Evolutionary conservation across 495 filamentous ascomycete species (phyloP).

Genomic region (Hypoxylon fragiforme): DNA sequence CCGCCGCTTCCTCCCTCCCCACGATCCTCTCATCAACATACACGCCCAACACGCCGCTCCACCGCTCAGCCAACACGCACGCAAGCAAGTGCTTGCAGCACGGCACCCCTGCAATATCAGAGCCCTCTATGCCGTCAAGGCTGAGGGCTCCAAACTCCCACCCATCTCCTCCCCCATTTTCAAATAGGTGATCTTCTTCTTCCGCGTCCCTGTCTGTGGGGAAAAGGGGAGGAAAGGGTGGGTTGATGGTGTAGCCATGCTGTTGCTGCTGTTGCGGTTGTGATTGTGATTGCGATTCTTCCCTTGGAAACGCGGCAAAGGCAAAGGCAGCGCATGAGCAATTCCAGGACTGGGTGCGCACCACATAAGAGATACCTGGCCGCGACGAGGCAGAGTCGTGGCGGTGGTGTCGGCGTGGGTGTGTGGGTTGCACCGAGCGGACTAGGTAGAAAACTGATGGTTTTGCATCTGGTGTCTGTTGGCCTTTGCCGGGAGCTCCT

Average conservation of each 20-base stretch:
- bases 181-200: too few species aligned
- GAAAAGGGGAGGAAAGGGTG: background rate
- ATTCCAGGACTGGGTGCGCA: slow-evolving; percentile 78
- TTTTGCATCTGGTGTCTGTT: background rate
- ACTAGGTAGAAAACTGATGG: slow-evolving; percentile 44
- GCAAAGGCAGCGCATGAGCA: slow-evolving; percentile 86
- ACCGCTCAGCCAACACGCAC: slow-evolving; percentile 74
- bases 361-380: slow-evolving; percentile 60
- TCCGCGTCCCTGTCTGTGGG: too few species aligned
- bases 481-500: background rate
- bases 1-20: slow-evolving; percentile 71
- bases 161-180: background rate
- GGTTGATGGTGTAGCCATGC: background rate
- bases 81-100: slow-evolving; percentile 91
- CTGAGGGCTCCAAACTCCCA: slow-evolving; percentile 50
- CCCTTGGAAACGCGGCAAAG: slow-evolving; percentile 64
- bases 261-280: background rate
- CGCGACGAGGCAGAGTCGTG: slow-evolving; percentile 14
- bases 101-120: slow-evolving; percentile 47
- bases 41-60: slow-evolving; percentile 56
- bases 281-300: background rate
- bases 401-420: slow-evolving; percentile 31
- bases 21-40: slow-evolving; percentile 59
- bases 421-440: slow-evolving; percentile 38
- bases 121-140: slow-evolving; percentile 32